Percentiles rank a stretch among this genome's conserved stretches.
These are phyloP conservation scores for Dendrostoma leiphaemia DNA, from an alignment of 2,329 filamentous ascomycete species.

Conservation along the genomic window DNA sequence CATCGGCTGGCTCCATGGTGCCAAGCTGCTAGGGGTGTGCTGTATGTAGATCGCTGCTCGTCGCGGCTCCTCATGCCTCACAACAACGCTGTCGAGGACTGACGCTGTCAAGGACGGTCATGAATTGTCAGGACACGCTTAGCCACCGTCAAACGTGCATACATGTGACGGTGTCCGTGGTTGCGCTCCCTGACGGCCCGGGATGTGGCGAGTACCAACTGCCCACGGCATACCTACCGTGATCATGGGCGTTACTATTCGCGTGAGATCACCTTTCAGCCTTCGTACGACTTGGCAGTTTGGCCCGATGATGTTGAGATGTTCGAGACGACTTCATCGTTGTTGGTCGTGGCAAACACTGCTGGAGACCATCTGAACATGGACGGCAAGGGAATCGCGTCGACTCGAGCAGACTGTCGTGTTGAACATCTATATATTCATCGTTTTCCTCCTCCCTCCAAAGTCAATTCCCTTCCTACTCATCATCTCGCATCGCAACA, in stretches of 20 bases:
- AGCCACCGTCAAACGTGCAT: not conserved
- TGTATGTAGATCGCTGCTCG: no score
- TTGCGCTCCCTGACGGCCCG: not conserved
- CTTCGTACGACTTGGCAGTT: slow-evolving; percentile 12
- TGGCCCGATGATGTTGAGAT: slow-evolving; percentile 8
- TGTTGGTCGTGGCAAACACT: not conserved
- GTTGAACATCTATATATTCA: slow-evolving; percentile 10
- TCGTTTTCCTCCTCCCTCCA: not conserved
- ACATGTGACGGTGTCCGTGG: not conserved
- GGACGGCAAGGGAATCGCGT: not conserved
- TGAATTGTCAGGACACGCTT: not conserved
- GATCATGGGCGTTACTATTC: not conserved
- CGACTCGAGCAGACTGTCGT: not conserved
- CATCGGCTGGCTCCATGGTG: not conserved
- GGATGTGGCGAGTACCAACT: not conserved
- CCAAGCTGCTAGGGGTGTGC: no score
- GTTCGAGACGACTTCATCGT: not conserved
- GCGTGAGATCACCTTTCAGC: not conserved
- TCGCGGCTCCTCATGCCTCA: slow-evolving; percentile 1
- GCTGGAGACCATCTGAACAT: not conserved
- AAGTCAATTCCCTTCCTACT: not conserved
- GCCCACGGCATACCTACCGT: not conserved
- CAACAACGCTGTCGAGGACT: no score
- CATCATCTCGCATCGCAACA: slow-evolving; percentile 2
- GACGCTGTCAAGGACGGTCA: not conserved